Conservation (phyloP, 768 basidiomycete genomes). For the Gymnopilus dilepis region DNA sequence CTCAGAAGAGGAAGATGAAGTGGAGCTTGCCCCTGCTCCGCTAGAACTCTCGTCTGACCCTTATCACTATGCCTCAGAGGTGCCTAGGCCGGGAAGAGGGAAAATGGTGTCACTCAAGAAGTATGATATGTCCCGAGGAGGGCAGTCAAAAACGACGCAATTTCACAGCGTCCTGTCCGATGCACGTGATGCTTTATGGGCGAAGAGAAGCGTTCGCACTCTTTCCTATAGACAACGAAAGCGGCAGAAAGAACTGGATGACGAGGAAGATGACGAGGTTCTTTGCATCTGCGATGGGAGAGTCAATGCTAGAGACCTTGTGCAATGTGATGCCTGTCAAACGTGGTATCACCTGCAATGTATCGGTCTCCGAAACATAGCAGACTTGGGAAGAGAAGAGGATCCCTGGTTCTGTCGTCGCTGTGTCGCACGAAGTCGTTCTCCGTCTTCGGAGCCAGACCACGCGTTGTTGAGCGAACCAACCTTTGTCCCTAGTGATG, state of each 20-base stretch:
- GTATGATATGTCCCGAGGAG: constrained; percentile 36
- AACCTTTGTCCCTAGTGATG: constrained; percentile 70
- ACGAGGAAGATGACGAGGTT: constrained; percentile 49
- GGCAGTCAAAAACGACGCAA: constrained; percentile 31
- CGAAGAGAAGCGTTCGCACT: constrained; percentile 71
- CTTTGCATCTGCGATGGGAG: constrained; percentile 70
- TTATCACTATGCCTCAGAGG: constrained; percentile 34
- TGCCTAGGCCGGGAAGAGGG: constrained; percentile 50
- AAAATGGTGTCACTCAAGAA: constrained; percentile 64
- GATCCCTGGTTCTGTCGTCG: constrained; percentile 79
- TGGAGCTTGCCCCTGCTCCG: constrained; percentile 22
- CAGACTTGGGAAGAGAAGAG: constrained; percentile 75
- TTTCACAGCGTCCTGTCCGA: constrained; percentile 77
- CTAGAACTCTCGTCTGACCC: constrained; percentile 18
- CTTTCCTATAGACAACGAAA: constrained; percentile 59
- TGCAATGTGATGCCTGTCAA: constrained; percentile 82
- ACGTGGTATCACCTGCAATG: constrained; percentile 86
- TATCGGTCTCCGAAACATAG: constrained; percentile 68
- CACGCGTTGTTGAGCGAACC: constrained; percentile 54
- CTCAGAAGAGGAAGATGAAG: constrained; percentile 62
- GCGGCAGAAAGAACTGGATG: constrained; percentile 38
- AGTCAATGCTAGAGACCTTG: constrained; percentile 76
- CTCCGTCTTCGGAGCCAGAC: constrained; percentile 43
- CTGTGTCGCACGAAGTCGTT: constrained; percentile 52
- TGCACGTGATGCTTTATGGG: constrained; percentile 72